Base-by-base conservation (phyloP, 345 rosid species). In the Gossypium herbaceum region DNA sequence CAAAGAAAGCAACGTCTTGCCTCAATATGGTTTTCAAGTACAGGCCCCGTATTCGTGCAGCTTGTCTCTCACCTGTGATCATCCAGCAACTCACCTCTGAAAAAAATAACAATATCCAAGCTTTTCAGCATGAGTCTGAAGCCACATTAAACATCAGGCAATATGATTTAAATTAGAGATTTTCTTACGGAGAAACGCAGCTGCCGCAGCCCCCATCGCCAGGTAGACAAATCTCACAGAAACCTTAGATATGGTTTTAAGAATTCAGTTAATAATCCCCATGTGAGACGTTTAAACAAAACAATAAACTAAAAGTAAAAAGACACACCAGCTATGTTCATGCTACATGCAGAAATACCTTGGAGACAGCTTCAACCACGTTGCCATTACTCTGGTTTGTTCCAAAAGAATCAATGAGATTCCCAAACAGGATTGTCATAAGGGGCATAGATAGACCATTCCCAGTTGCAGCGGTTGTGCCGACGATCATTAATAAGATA, bases 61-160 rank as follows among this genome's bases (percentile, higher is more conserved):
- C 94, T 73, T 94, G 97, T 71, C 96, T 86, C 75, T 94, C 98
- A 59, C 98, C 98, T 2, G 97, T 83, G 19, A 92, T 83, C 93
- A 92, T 94, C 98, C 97, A 94, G 59, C 90, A 89, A 71, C 87
- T 68, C 71, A 94, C 91, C 89, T 94, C 98, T 94, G 86, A 13
- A 34, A 75, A 85, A 65, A 44, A 77, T 43, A 15, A 48, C 60
- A 71, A 81, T 4, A 13, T 55, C 20, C 3, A 52, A 45, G 20
- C 59, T 48, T 66, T n/a, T 77, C 24, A 63, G 47, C 68, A 39
- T 29, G 50, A 57, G 43, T 11, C 8, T 13, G 68, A 34, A 34
- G 41, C 41, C 27, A 2, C 67, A 20, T 13, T 67, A 47, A 51
- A 75, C 44, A 44, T 29, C 47, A 50, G 50, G 48, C 52, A 13